Evolutionary conservation across 2,329 filamentous ascomycete species (phyloP), one percentile per base, ranked within the genome.

Genomic region (Erysiphe pulchra): DNA sequence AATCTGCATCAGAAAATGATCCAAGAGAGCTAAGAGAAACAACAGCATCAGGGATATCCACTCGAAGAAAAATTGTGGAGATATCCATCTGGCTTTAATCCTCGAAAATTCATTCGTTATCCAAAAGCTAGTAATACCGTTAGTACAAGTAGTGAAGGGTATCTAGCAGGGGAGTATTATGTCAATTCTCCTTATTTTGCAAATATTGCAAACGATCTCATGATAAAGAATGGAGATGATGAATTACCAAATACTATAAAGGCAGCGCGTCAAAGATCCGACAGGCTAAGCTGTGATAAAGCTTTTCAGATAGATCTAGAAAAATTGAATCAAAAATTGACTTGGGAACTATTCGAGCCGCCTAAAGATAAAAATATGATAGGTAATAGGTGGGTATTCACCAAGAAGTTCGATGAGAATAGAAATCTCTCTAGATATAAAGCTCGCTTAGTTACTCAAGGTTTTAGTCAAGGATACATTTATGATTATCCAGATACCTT

Each of bases 241-340:
- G 13, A 17, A 32, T 57, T 53, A 13, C 41, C 41, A 2, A 31
- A 32, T 17, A 43, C 41, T 12, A 43, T 43, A n/a, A 13, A n/a
- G 17, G 24, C 33, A 31, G 24, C 41, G 2, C 41, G 41, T 32
- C 11, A 43, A 33, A 17, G 13, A n/a, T 4, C 4, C 12, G 41
- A 43, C 10, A 12, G 24, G 33, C 14, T 16, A 16, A 43, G 17
- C 16, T 33, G 28, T 24, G 28, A 31, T 4, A 17, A 33, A 17
- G 24, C 41, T 8, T 24, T 31, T 12, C 8, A 43, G 8, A 18
- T 8, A 43, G 30, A 43, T 17, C 41, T 43, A 17, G 41, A 43
- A 17, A 43, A 1, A 2, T 20, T 43, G n/a, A 43, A n/a, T 32
- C 13, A 43, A 33, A 43, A 32, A 33, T 7, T 33, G 13, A 33